Percentiles rank a stretch among this genome's conserved stretches.
Conservation (phyloP, 257 asterid species). For the Rhazya stricta region DNA sequence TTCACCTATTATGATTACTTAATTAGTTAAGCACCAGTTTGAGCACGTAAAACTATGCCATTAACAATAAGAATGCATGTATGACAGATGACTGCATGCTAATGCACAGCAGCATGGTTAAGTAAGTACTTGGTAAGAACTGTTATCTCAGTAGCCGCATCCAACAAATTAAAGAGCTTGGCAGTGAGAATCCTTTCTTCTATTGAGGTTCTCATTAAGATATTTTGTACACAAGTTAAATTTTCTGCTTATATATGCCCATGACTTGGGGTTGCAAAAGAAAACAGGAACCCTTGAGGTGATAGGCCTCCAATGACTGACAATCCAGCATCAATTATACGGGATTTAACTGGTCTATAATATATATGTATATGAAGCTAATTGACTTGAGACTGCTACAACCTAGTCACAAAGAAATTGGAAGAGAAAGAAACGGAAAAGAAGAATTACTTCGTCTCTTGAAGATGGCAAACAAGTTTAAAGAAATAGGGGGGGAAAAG, state of each 20-base stretch:
- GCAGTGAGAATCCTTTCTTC: not conserved
- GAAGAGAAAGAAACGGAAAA: not conserved
- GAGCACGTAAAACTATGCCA: not conserved
- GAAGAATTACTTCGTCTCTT: not conserved
- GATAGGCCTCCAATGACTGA: not conserved
- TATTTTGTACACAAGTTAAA: not conserved
- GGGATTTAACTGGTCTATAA: not conserved
- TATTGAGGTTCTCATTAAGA: not conserved
- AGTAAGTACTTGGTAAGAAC: not conserved
- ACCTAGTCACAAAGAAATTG: not conserved
- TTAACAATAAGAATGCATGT: not conserved
- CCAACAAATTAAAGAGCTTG: not conserved
- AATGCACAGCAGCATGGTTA: not conserved
- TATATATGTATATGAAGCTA: not conserved
- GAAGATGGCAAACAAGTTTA: not conserved
- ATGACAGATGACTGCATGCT: too few relatives aligned
- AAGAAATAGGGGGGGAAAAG: too few relatives aligned
- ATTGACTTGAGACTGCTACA: not conserved
- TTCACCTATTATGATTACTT: not conserved
- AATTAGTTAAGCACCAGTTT: not conserved
- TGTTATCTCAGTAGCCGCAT: not conserved
- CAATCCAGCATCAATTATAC: not conserved
- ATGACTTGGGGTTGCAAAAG: not conserved
- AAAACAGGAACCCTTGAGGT: not conserved
- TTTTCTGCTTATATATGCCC: not conserved